These are phyloP conservation scores for Phoma sp. DNA, from an alignment of 2,329 filamentous ascomycete genomes.

Conservation along the genomic window DNA sequence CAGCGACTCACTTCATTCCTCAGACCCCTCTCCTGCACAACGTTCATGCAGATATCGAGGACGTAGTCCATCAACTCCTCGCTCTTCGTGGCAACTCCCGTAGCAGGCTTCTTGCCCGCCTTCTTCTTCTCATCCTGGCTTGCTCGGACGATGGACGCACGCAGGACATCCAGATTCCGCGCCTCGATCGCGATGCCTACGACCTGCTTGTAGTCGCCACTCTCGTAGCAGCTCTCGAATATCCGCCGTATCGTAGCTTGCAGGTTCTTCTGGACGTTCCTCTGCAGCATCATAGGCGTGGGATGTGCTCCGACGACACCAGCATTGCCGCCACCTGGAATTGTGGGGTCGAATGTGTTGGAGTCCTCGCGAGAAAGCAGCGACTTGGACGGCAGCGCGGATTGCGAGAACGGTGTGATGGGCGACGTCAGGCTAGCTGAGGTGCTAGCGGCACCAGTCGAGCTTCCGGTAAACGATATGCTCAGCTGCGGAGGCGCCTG, in stretches of 20 bases:
- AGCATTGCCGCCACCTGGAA: slow-evolving; percentile 63
- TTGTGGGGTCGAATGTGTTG: slow-evolving; percentile 64
- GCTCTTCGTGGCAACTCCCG: slow-evolving; percentile 64
- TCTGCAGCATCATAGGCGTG: slow-evolving; percentile 70
- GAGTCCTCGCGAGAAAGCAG: slow-evolving; percentile 83
- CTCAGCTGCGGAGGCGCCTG: slow-evolving; percentile 71
- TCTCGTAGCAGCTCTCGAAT: slow-evolving; percentile 86
- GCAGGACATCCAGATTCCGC: slow-evolving; percentile 86
- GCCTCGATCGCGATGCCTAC: slow-evolving; percentile 97
- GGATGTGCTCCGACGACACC: slow-evolving; percentile 62
- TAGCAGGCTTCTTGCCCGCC: slow-evolving; percentile 63
- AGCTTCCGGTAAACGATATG: slow-evolving; percentile 75
- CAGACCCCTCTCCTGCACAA: slow-evolving; percentile 90
- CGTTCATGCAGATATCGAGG: slow-evolving; percentile 94
- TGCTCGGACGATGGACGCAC: slow-evolving; percentile 85
- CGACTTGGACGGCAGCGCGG: slow-evolving; percentile 89
- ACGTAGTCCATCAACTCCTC: slow-evolving; percentile 98
- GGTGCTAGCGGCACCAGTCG: slow-evolving; percentile 69
- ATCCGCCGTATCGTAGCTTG: slow-evolving; percentile 85
- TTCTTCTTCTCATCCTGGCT: slow-evolving; percentile 83
- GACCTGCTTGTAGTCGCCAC: slow-evolving; percentile 91
- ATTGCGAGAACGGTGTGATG: slow-evolving; percentile 94
- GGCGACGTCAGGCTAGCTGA: slow-evolving; percentile 78
- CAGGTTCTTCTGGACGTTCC: slow-evolving; percentile 78
- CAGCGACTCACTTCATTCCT: slow-evolving; percentile 65